These are phyloP conservation scores for Garcia nutans DNA, from an alignment of 345 rosid genomes.

Conservation along the genomic window DNA sequence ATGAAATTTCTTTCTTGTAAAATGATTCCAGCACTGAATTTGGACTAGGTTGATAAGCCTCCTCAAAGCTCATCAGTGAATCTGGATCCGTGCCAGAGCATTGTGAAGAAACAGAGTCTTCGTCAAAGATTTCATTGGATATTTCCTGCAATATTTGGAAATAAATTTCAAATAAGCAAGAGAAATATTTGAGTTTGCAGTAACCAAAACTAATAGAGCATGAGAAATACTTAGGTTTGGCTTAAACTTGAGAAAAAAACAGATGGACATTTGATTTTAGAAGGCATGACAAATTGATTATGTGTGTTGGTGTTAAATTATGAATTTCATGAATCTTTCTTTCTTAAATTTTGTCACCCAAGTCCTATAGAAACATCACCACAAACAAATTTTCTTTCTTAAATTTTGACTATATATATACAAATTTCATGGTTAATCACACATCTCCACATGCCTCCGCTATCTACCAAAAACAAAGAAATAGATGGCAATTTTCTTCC, in stretches of 20 bases:
- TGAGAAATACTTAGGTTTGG: not conserved
- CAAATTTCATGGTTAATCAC: not conserved
- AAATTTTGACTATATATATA: no score
- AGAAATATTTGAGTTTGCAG: not conserved
- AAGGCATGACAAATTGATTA: not conserved
- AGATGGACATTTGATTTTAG: not conserved
- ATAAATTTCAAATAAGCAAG: not conserved
- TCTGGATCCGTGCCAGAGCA: constrained; percentile 43
- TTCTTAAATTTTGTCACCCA: no score
- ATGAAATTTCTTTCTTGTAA: constrained; percentile 31
- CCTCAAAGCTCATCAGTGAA: constrained; percentile 50
- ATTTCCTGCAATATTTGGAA: constrained; percentile 26
- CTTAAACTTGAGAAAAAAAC: not conserved
- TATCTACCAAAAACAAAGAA: not conserved
- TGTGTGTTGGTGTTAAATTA: no score
- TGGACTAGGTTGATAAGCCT: constrained; percentile 70
- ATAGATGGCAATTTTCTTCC: not conserved
- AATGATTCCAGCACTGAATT: constrained; percentile 71
- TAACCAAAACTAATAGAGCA: not conserved
- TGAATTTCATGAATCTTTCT: no score
- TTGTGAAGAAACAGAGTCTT: constrained; percentile 40
- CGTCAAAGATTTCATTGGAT: constrained; percentile 32
- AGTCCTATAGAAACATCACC: not conserved
- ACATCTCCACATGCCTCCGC: not conserved
- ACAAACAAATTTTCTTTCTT: no score